A percentile compares a stretch with the other conserved stretches of the same genome.
These are phyloP conservation scores for Solanum aculeatissimum DNA, from an alignment of 305 asterid species.

Conservation along the genomic window DNA sequence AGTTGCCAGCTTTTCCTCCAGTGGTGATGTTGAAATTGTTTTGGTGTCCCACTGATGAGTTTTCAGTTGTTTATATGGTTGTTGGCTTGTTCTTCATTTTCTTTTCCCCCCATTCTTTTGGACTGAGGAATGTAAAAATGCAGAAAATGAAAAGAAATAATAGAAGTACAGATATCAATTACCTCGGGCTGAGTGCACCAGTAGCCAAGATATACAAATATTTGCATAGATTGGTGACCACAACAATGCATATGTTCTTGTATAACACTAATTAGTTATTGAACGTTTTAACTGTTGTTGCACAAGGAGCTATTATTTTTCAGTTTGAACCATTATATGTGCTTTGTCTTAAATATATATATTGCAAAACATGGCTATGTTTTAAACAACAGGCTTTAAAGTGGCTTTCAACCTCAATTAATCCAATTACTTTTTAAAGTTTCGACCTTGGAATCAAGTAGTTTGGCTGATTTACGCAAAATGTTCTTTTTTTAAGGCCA, in stretches of 20 bases:
- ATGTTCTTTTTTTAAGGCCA: too few species aligned
- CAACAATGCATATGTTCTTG: too few species aligned
- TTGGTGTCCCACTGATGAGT: constrained; percentile 30
- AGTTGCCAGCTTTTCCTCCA: constrained; percentile 1
- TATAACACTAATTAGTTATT: background rate
- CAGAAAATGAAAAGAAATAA: background rate
- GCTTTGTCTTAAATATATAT: too few species aligned
- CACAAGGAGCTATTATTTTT: too few species aligned
- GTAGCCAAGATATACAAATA: background rate
- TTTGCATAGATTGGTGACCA: too few species aligned
- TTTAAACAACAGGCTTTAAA: too few species aligned
- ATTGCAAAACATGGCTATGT: too few species aligned
- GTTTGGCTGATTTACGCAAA: too few species aligned
- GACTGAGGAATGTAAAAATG: constrained; percentile 1
- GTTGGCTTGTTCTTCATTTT: background rate
- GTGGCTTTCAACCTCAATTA: too few species aligned
- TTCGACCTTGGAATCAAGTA: too few species aligned
- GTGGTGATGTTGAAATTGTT: constrained; percentile 21
- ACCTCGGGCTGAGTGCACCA: background rate
- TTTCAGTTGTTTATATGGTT: constrained; percentile 12
- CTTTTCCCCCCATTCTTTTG: background rate
- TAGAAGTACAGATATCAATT: background rate
- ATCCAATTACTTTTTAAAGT: too few species aligned
- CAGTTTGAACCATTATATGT: too few species aligned
- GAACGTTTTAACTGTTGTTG: background rate